Base-by-base conservation (phyloP, 495 filamentous ascomycete species). In the Durotheca rogersii region DNA sequence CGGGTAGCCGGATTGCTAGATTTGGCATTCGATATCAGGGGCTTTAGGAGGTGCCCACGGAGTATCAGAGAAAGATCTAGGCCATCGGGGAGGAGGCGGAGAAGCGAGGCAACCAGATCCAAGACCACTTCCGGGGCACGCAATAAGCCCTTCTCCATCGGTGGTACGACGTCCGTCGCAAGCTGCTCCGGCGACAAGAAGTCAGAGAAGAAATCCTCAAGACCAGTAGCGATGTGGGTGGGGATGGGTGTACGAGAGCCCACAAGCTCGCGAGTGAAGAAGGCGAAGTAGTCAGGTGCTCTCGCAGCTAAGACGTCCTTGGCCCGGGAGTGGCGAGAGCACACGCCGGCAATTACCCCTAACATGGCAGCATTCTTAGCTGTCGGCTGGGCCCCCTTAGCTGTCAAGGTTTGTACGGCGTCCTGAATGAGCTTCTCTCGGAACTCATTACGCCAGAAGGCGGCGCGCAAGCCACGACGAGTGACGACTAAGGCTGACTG, bases 101-200 rank as follows among this genome's bases (percentile, higher is more conserved):
- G 74, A 23, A 96, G 70, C 2, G 83, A 77, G 10, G 83, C 75
- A 27, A 96, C 71, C 25, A 97, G 68, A 48, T 87, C 85, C 18
- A 96, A 73, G 9, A 95, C 83, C 25, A 97, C 84, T 64, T 98
- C 93, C 0, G 93, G 93, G 12, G 93, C 83, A 67, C 93, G 79
- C 31, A 98, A 67, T 30, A 98, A 80, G 1, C 86, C 84, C 67
- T 94, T 94, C 56, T 98, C 93, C 4, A 97, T 71, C 0, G 88
- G 73, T 34, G 93, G 89, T 17, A 90, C 73, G 25, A 96, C 51
- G 30, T 93, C 86, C 44, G 81, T 82, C 37, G 78, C 73, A 7
- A 98, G 64, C 46, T 96, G 90, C 31, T 88, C 86, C 6, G 80
- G 64, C 1, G 81, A 82, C n/a, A 88, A 72, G 55, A 93, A 96